Percentiles rank a stretch among this genome's conserved stretches.
These are phyloP conservation scores for Platanus orientalis DNA, from an alignment of 164 flowering plant species.

Conservation along the genomic window DNA sequence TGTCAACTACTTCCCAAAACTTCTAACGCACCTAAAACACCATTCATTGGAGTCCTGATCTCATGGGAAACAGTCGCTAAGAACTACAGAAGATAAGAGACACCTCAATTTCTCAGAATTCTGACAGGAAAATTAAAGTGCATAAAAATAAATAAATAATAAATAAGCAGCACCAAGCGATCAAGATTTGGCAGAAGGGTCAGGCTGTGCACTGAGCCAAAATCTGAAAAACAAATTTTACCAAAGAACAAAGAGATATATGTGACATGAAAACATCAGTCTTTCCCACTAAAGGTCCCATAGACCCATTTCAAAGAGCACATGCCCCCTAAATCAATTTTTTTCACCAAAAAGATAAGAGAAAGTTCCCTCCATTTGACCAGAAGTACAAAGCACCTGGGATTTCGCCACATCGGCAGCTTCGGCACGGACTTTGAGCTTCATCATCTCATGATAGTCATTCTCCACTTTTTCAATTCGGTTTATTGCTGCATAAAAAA, in stretches of 20 bases:
- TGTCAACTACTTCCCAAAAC: background rate
- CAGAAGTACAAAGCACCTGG: slow-evolving; percentile 50
- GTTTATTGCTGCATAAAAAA: slow-evolving; percentile 66
- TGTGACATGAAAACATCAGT: too few relatives aligned
- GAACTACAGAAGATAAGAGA: slow-evolving; percentile 52
- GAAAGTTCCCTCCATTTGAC: background rate
- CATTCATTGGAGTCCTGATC: slow-evolving; percentile 97
- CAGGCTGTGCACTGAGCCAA: too few relatives aligned
- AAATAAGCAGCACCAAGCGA: background rate
- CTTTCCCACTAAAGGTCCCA: too few relatives aligned
- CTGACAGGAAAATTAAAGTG: slow-evolving; percentile 1
- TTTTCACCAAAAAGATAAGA: too few relatives aligned
- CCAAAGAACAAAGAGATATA: too few relatives aligned
- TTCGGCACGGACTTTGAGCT: slow-evolving; percentile 85
- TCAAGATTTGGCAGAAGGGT: background rate
- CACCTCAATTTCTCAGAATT: slow-evolving; percentile 5
- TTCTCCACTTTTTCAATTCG: slow-evolving; percentile 77
- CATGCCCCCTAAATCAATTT: too few relatives aligned
- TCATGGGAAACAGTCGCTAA: slow-evolving; percentile 97
- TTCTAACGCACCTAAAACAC: slow-evolving; percentile 68
- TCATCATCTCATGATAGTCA: slow-evolving; percentile 68
- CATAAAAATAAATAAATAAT: background rate
- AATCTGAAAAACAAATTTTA: too few relatives aligned
- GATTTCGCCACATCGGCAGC: slow-evolving; percentile 99
- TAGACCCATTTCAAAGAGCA: too few relatives aligned